Evolutionary conservation across 2,329 filamentous ascomycete species (phyloP).

Genomic region (Capronia americana): DNA sequence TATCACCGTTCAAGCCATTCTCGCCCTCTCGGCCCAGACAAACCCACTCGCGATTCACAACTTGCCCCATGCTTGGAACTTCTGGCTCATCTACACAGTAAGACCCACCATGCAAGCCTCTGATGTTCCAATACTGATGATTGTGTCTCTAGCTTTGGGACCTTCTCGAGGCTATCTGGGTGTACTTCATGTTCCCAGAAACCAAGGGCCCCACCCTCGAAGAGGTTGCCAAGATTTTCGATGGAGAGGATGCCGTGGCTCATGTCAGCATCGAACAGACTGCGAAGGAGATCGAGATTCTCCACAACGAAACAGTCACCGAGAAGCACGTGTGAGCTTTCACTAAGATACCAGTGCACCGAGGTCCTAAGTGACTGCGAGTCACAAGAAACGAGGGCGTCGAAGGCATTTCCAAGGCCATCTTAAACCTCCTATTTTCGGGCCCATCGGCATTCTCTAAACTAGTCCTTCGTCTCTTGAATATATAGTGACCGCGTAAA

Average conservation of each 20-base stretch:
- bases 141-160: slow-evolving; percentile 39
- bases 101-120: slow-evolving; percentile 13
- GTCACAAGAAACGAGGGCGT: too few species aligned
- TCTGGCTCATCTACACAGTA: slow-evolving; percentile 26
- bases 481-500: too few species aligned
- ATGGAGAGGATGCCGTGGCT: slow-evolving; percentile 38
- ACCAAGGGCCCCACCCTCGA: slow-evolving; percentile 64
- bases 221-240: slow-evolving; percentile 76
- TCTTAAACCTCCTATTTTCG: too few species aligned
- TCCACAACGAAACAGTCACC: slow-evolving; percentile 17
- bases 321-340: slow-evolving; percentile 24
- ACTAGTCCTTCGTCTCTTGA: too few species aligned
- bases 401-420: too few species aligned
- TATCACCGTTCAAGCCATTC: slow-evolving; percentile 24
- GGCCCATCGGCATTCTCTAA: too few species aligned
- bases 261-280: slow-evolving; percentile 29
- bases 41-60: slow-evolving; percentile 22
- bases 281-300: slow-evolving; percentile 28
- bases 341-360: too few species aligned
- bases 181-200: slow-evolving; percentile 65
- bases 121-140: slow-evolving; percentile 20
- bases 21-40: slow-evolving; percentile 19
- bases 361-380: too few species aligned
- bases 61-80: slow-evolving; percentile 24
- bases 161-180: slow-evolving; percentile 41